Evolutionary conservation across 306 rosid species (phyloP).

Genomic region (Acacia melanoxylon): DNA sequence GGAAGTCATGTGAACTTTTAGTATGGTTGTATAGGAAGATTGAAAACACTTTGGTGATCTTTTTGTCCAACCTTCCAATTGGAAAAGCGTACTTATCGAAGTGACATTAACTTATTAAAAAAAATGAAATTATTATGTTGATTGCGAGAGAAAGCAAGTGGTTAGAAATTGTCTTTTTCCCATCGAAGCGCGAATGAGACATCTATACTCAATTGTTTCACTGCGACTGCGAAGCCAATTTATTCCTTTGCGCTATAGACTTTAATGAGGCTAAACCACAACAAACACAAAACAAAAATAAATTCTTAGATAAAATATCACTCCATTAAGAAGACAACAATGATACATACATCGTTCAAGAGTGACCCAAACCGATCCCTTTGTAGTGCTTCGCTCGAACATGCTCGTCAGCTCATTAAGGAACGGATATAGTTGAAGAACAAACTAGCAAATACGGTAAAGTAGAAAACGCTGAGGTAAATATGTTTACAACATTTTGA

Average conservation of each 20-base stretch:
- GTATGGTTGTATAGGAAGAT: constrained; percentile 92
- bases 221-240: constrained; percentile 67
- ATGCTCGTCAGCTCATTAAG: constrained; percentile 96
- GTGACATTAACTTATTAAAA: background rate
- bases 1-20: constrained; percentile 97
- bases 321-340: background rate
- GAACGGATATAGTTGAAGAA: constrained; percentile 83
- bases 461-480: no score
- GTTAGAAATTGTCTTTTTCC: constrained; percentile 60
- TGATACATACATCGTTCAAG: constrained; percentile 79
- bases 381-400: constrained; percentile 77
- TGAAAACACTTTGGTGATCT: constrained; percentile 96
- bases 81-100: constrained; percentile 10
- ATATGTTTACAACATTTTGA: no score
- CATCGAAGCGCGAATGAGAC: constrained; percentile 96
- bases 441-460: no score
- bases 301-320: background rate
- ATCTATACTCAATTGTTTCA: constrained; percentile 70
- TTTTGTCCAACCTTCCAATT: constrained; percentile 81
- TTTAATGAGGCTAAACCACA: constrained; percentile 47
- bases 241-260: constrained; percentile 72
- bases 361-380: constrained; percentile 94
- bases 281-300: background rate
- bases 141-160: background rate
- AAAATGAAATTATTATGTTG: constrained; percentile 13